Evolutionary conservation across 768 basidiomycete genomes (phyloP).

Genomic region (Rhizopogon roseolus): DNA sequence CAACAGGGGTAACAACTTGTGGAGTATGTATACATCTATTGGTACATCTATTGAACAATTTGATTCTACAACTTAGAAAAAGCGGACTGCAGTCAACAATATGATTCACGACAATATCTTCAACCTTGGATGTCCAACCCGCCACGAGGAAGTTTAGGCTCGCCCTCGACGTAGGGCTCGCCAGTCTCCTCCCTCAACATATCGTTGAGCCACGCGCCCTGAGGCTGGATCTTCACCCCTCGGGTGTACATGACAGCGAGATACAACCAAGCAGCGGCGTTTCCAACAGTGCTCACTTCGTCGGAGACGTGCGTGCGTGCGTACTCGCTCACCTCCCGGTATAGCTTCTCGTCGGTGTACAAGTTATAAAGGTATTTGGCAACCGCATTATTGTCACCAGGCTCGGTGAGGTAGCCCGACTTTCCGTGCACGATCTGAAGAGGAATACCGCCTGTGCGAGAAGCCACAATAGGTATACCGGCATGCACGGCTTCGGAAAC

Average conservation of each 20-base stretch:
- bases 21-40: neutral
- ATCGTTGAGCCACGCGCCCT: constrained; percentile 85
- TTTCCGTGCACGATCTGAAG: constrained; percentile 86
- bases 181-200: constrained; percentile 71
- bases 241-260: constrained; percentile 78
- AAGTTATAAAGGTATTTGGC: constrained; percentile 74
- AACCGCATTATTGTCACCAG: constrained; percentile 71
- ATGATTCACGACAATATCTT: constrained; percentile 8
- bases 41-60: neutral
- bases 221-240: constrained; percentile 72
- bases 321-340: constrained; percentile 57
- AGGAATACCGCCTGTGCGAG: constrained; percentile 87
- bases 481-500: constrained; percentile 93
- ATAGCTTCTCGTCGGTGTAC: constrained; percentile 68
- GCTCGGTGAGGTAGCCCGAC: constrained; percentile 79
- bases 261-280: constrained; percentile 61
- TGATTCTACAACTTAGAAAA: constrained; percentile 7
- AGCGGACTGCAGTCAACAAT: neutral
- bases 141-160: constrained; percentile 68
- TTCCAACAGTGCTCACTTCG: constrained; percentile 82
- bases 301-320: constrained; percentile 77
- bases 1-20: neutral
- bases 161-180: constrained; percentile 59
- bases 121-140: constrained; percentile 54
- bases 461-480: constrained; percentile 82